These are phyloP conservation scores for Boletus sensibilis DNA, from an alignment of 768 basidiomycete genomes.

Conservation along the genomic window DNA sequence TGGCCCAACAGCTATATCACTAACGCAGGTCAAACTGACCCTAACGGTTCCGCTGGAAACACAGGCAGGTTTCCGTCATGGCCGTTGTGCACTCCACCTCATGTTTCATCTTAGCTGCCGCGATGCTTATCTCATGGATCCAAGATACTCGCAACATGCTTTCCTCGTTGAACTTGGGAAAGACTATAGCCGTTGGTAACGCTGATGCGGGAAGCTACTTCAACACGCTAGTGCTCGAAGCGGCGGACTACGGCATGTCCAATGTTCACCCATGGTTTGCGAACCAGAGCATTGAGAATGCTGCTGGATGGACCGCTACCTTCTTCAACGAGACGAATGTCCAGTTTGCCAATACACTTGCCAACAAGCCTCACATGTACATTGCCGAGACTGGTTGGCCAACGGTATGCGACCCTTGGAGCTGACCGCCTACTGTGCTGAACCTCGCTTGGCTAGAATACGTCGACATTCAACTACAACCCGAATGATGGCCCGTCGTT, in stretches of 20 bases:
- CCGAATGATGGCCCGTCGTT: slow-evolving; percentile 65
- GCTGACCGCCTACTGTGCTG: neutral
- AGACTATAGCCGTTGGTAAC: slow-evolving; percentile 69
- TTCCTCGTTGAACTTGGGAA: slow-evolving; percentile 50
- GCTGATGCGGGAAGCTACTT: slow-evolving; percentile 88
- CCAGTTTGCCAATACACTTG: slow-evolving; percentile 47
- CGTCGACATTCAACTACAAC: slow-evolving; percentile 52
- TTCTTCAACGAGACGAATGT: slow-evolving; percentile 79
- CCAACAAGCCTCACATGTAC: slow-evolving; percentile 77
- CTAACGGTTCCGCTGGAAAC: slow-evolving; percentile 60
- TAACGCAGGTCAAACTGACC: slow-evolving; percentile 45
- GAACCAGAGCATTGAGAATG: slow-evolving; percentile 60
- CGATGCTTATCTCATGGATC: slow-evolving; percentile 64
- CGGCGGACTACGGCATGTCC: slow-evolving; percentile 76
- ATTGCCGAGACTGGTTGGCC: slow-evolving; percentile 97
- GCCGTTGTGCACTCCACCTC: neutral
- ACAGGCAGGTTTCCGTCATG: slow-evolving; percentile 18
- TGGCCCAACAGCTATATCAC: slow-evolving; percentile 53
- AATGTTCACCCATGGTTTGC: slow-evolving; percentile 97
- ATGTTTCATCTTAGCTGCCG: slow-evolving; percentile 44
- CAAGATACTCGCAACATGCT: slow-evolving; percentile 61
- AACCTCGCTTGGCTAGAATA: slow-evolving; percentile 41
- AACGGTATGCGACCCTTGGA: slow-evolving; percentile 44
- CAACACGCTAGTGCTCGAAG: slow-evolving; percentile 62
- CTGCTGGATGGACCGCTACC: slow-evolving; percentile 76